phyloP scores from a whole-genome alignment of 1,139 yeast genomes.

The Entelexis sorbosivorans region DNA sequence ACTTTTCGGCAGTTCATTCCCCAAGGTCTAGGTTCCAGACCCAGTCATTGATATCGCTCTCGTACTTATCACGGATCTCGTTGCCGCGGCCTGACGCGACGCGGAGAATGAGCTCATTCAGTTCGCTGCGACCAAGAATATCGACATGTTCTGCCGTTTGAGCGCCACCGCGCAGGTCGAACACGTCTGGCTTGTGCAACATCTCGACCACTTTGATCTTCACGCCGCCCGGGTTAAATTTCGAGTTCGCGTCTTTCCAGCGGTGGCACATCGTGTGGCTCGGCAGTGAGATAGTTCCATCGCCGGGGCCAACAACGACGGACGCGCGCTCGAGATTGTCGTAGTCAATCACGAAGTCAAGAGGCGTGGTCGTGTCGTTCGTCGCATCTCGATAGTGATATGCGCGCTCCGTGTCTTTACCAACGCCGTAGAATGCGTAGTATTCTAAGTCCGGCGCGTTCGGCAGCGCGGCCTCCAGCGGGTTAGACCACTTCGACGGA shows the following conservation, averaged over 20 bases:
- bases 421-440: constrained; percentile 87
- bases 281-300: constrained; percentile 81
- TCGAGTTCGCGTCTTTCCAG: constrained; percentile 63
- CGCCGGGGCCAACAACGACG: constrained; percentile 82
- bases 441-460: constrained; percentile 86
- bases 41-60: constrained; percentile 52
- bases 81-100: constrained; percentile 77
- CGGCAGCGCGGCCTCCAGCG: constrained; percentile 82
- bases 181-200: constrained; percentile 83
- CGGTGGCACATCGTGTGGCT: constrained; percentile 75
- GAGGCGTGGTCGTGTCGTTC: constrained; percentile 36
- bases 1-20: constrained; percentile 2
- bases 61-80: constrained; percentile 46
- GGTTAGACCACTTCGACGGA: constrained; percentile 81
- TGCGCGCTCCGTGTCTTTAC: constrained; percentile 90
- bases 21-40: constrained; percentile 41
- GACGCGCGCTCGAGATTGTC: constrained; percentile 36
- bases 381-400: constrained; percentile 67
- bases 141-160: constrained; percentile 97
- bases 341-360: constrained; percentile 51
- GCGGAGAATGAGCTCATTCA: constrained; percentile 70
- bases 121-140: constrained; percentile 81
- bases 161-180: constrained; percentile 94
- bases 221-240: constrained; percentile 71
- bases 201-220: constrained; percentile 76